A percentile compares a stretch with the other conserved stretches of the same genome.
Conservation (phyloP, 2,329 filamentous ascomycete genomes). For the Sporothrix inflata region DNA sequence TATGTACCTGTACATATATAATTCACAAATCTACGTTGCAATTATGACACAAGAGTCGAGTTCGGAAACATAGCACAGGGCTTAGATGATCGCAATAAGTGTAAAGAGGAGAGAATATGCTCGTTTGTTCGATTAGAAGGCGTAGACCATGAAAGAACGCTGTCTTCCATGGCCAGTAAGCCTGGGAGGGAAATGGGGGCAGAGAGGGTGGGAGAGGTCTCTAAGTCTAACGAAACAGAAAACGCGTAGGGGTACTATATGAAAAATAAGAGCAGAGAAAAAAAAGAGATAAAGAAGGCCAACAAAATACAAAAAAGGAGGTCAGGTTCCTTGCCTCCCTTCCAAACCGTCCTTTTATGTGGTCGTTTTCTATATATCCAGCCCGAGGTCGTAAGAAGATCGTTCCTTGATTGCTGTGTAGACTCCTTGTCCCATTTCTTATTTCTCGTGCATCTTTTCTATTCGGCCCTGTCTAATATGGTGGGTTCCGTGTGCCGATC, state of each 20-base stretch:
- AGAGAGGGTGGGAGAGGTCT: background rate
- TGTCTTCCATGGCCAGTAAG: background rate
- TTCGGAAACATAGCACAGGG: background rate
- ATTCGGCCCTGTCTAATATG: conserved; percentile 17
- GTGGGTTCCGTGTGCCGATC: background rate
- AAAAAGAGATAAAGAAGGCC: background rate
- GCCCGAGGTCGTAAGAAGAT: background rate
- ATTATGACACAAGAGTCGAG: background rate
- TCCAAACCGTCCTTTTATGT: background rate
- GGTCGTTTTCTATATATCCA: background rate
- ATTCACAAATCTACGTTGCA: conserved; percentile 1
- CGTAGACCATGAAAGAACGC: background rate
- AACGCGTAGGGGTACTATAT: background rate
- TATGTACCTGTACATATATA: background rate
- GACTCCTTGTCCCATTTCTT: background rate
- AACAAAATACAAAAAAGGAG: background rate
- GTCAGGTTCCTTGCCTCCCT: background rate
- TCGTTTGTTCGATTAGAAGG: conserved; percentile 13
- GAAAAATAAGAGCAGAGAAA: background rate
- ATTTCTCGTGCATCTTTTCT: background rate
- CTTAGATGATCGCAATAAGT: background rate
- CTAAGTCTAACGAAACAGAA: conserved; percentile 9
- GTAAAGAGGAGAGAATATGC: conserved; percentile 24
- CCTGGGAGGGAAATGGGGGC: background rate
- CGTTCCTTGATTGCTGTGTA: background rate